A percentile compares a stretch with the other conserved stretches of the same genome.
Evolutionary conservation across 2,329 filamentous ascomycete genomes (phyloP).

Genomic region (Trichoderma asperellum): DNA sequence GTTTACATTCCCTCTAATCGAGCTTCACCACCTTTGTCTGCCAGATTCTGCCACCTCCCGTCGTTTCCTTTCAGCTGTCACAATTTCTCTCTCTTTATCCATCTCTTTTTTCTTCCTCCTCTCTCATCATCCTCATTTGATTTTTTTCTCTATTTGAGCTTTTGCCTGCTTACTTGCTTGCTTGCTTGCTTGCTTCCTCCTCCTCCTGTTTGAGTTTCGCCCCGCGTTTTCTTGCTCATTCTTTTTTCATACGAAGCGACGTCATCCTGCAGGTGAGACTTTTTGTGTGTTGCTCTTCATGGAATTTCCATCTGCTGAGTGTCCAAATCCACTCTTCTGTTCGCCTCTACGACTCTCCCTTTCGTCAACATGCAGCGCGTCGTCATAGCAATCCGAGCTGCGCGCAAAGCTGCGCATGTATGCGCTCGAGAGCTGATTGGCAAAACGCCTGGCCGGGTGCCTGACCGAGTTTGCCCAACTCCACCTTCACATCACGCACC

Average conservation of each 20-base stretch:
- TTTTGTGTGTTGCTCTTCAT: neutral
- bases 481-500: constrained; percentile 21
- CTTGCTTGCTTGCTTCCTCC: neutral
- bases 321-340: neutral
- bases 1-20: neutral
- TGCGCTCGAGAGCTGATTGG: constrained; percentile 20
- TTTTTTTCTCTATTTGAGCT: neutral
- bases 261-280: neutral
- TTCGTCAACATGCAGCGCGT: neutral
- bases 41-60: neutral
- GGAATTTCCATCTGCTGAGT: neutral
- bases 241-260: neutral
- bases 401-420: constrained; percentile 14
- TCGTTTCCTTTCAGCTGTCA: neutral
- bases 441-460: constrained; percentile 18
- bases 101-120: neutral
- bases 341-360: neutral
- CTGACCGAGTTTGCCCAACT: constrained; percentile 25
- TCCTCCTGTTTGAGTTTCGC: neutral
- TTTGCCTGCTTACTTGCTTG: neutral
- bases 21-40: neutral
- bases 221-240: neutral
- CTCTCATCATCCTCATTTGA: neutral
- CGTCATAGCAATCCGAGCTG: neutral
- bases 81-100: neutral